These are phyloP conservation scores for Mycena venus DNA, from an alignment of 768 basidiomycete genomes.

Conservation along the genomic window DNA sequence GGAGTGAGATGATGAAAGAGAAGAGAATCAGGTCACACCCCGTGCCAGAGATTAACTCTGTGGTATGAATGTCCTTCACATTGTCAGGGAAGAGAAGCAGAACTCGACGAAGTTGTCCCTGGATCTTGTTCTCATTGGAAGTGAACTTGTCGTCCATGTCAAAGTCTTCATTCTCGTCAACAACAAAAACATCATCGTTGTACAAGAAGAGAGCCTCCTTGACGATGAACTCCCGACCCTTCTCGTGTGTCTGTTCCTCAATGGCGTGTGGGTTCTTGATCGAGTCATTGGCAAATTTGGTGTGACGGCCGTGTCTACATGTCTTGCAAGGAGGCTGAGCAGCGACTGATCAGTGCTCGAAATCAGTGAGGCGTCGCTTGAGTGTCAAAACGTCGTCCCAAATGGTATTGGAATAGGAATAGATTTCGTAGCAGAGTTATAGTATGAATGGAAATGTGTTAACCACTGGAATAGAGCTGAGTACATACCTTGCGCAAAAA, in stretches of 20 bases:
- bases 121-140: not conserved
- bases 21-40: not conserved
- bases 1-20: too few relatives aligned
- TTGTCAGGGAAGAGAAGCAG: not conserved
- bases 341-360: not conserved
- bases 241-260: not conserved
- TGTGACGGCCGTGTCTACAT: not conserved
- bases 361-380: not conserved
- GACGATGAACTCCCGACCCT: conserved; percentile 7
- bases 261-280: not conserved
- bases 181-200: not conserved
- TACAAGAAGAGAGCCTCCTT: conserved; percentile 5
- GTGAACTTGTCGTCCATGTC: not conserved
- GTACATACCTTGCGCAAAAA: not conserved
- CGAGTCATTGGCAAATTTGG: not conserved
- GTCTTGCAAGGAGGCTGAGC: not conserved
- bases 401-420: not conserved
- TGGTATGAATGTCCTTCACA: not conserved
- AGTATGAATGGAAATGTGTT: not conserved
- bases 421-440: not conserved
- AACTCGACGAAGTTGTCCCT: conserved; percentile 13
- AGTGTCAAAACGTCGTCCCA: not conserved
- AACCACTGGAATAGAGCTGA: not conserved
- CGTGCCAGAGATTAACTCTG: not conserved
- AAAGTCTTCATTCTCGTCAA: not conserved